Conservation (phyloP, 306 rosid genomes). For the Fragaria iinumae region DNA sequence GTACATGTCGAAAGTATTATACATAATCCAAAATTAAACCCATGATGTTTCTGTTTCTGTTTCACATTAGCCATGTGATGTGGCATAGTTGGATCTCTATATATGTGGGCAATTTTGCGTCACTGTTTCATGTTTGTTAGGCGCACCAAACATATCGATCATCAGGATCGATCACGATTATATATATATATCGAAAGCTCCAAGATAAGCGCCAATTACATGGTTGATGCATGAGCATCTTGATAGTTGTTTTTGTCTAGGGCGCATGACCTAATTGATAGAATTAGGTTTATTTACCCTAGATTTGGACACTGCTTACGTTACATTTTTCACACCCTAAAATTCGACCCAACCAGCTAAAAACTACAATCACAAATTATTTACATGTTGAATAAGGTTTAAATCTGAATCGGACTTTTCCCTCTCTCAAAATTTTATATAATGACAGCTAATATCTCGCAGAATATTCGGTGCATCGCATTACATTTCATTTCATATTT, state of each 20-base stretch:
- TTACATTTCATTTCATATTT: not conserved
- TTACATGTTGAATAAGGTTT: too few relatives aligned
- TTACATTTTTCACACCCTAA: too few relatives aligned
- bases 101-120: slow-evolving; percentile 1
- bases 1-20: not conserved
- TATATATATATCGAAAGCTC: not conserved
- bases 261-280: not conserved
- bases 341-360: not conserved
- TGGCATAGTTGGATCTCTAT: not conserved
- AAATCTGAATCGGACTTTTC: too few relatives aligned
- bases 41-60: not conserved
- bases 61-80: not conserved
- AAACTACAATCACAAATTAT: not conserved
- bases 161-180: not conserved
- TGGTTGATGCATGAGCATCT: not conserved
- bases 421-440: too few relatives aligned
- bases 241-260: not conserved
- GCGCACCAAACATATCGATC: not conserved
- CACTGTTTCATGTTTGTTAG: not conserved
- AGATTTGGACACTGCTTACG: not conserved
- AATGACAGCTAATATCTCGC: too few relatives aligned
- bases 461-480: too few relatives aligned
- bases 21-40: not conserved
- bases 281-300: not conserved
- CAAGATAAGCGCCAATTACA: not conserved